Evolutionary conservation across 768 basidiomycete species (phyloP).

Genomic region (Myochromella boudieri): DNA sequence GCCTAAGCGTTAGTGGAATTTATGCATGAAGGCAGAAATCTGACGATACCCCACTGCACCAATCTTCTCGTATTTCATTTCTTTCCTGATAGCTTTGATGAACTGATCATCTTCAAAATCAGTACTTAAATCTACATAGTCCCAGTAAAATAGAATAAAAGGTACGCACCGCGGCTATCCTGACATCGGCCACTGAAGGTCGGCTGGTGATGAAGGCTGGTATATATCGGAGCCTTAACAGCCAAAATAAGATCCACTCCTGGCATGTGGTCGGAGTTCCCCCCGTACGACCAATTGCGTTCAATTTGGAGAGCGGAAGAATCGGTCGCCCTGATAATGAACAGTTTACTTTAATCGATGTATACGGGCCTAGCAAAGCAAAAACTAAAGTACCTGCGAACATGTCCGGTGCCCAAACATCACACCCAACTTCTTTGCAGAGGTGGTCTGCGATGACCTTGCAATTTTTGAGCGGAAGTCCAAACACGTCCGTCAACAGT

Average conservation of each 20-base stretch:
- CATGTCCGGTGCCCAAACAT: constrained; percentile 59
- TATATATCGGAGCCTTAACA: constrained; percentile 22
- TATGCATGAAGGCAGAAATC: background rate
- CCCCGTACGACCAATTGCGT: background rate
- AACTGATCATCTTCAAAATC: constrained; percentile 23
- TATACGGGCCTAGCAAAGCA: no score
- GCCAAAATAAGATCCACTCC: background rate
- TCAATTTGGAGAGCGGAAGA: constrained; percentile 4
- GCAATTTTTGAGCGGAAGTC: constrained; percentile 46
- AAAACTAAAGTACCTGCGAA: constrained; percentile 46
- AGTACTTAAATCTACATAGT: no score
- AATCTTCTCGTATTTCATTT: constrained; percentile 37
- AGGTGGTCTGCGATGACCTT: constrained; percentile 51
- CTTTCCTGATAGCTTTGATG: constrained; percentile 28
- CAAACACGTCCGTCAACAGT: constrained; percentile 57
- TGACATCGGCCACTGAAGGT: constrained; percentile 27
- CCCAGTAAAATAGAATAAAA: no score
- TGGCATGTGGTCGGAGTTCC: background rate
- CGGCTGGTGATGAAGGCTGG: constrained; percentile 29
- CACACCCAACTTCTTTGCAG: constrained; percentile 45
- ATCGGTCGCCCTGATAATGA: constrained; percentile 6
- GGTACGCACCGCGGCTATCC: constrained; percentile 19
- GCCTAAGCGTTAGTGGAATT: background rate
- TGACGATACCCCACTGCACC: constrained; percentile 34
- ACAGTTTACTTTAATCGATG: background rate